Evolutionary conservation across 1,284 basidiomycete genomes (phyloP), one percentile per base, ranked within the genome.

Genomic region (Neotropicomus parvogracilis): DNA sequence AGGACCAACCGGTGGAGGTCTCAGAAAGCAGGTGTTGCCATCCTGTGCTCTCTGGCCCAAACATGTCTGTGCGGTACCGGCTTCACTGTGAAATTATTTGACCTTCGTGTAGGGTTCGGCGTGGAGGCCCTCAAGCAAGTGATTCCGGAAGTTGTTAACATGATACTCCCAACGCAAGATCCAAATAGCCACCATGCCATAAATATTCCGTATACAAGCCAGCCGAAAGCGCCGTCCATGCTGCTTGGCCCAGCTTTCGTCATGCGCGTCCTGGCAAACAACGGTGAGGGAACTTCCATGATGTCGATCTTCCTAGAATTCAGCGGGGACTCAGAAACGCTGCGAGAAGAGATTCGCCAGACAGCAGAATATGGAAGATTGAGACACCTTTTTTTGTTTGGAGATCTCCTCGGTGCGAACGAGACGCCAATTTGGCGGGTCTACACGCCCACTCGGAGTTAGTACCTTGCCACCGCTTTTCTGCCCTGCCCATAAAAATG

Each of bases 231-330:
- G 16, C 44, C 44, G 5, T 40, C 48, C 31, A 40, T 37, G 17
- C 31, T 49, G 11, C 48, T 49, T 6, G 48, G 48, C 12, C 44
- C 48, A n/a, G 32, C 44, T 13, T 49, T 49, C 13, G 48, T 49
- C 7, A 12, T 49, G 32, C 48, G 44, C 9, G 27, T 48, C 19
- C 13, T 49, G 13, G 48, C 48, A 10, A 48, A 49, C 27, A 47
- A 49, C 31, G 48, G 48, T 49, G 21, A 40, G 44, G 3, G 20
- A 13, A 17, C 16, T 13, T 6, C 4, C n/a, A 2, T 12, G n/a
- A 9, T 6, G 16, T 26, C n/a, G 1, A 26, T 31, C n/a, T 14
- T 6, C 34, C 16, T 6, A 12, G 10, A 27, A 31, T 11, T 32
- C 16, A 48, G 10, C 6, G n/a, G 13, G 20, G 5, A 17, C 5